These are phyloP conservation scores for Saccharum hybrid DNA, from an alignment of 202 grass and related monocot species.

Conservation along the genomic window DNA sequence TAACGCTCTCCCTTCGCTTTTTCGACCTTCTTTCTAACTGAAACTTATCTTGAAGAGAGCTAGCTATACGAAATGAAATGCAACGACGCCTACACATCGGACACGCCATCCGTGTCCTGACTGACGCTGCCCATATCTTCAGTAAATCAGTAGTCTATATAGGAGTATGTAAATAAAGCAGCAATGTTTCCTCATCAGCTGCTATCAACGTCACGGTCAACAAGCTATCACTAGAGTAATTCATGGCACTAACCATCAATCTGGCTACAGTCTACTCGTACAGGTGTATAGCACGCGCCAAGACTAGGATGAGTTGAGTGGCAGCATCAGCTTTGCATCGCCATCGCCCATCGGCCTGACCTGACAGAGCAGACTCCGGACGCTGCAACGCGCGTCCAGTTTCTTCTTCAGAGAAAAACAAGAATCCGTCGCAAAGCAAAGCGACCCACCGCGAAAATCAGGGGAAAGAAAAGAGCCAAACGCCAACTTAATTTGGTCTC, in stretches of 20 bases:
- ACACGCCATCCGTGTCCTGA: background rate
- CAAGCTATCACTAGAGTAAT: background rate
- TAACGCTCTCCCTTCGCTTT: no score
- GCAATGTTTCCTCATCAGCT: background rate
- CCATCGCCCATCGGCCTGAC: background rate
- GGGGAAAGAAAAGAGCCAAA: no score
- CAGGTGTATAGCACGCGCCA: background rate
- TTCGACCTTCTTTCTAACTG: background rate
- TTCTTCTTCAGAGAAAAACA: background rate
- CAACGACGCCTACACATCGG: no score
- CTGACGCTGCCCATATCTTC: background rate
- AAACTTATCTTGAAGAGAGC: background rate
- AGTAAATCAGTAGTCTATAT: no score
- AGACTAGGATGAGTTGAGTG: background rate
- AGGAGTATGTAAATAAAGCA: no score
- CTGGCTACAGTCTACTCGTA: background rate
- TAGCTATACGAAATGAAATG: no score
- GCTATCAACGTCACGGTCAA: background rate
- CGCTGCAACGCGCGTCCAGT: background rate
- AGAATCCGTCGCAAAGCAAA: background rate
- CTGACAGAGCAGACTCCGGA: background rate
- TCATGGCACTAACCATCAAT: background rate
- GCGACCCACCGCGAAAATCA: background rate
- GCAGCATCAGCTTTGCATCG: background rate
- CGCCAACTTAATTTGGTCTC: no score